Conservation (phyloP, 2,329 filamentous ascomycete genomes). For the Nemania bipapillata region DNA sequence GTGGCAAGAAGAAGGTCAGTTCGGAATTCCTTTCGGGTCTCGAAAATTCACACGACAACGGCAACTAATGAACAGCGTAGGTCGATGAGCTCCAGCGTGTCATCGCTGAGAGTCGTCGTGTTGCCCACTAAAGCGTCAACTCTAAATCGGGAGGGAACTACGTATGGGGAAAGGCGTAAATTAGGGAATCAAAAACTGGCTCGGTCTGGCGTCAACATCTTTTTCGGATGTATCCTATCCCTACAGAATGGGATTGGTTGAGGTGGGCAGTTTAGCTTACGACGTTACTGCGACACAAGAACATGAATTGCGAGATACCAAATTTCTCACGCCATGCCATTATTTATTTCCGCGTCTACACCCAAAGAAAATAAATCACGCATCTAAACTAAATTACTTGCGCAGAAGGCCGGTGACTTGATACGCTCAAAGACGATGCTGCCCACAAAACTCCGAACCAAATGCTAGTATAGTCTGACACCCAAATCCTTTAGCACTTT, state of each 20-base stretch:
- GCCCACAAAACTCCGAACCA: slow-evolving; percentile 22
- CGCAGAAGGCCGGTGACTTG: slow-evolving; percentile 10
- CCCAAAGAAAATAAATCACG: slow-evolving; percentile 20
- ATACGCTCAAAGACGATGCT: slow-evolving; percentile 9
- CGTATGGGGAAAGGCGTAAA: slow-evolving; percentile 34
- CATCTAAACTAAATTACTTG: neutral
- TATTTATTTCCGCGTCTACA: slow-evolving; percentile 25
- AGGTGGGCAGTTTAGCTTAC: slow-evolving; percentile 32
- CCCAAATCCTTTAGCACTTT: neutral
- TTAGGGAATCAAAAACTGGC: slow-evolving; percentile 38
- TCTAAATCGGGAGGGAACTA: slow-evolving; percentile 20
- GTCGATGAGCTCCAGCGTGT: slow-evolving; percentile 93
- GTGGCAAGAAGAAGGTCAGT: slow-evolving; percentile 95
- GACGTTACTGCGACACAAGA: slow-evolving; percentile 42
- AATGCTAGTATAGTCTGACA: slow-evolving; percentile 28
- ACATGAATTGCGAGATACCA: slow-evolving; percentile 42
- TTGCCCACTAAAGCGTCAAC: slow-evolving; percentile 64
- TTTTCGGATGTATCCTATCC: slow-evolving; percentile 44
- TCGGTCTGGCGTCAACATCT: slow-evolving; percentile 45
- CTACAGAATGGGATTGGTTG: slow-evolving; percentile 34
- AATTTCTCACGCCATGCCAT: slow-evolving; percentile 35
- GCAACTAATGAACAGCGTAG: slow-evolving; percentile 21
- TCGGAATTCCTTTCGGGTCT: neutral
- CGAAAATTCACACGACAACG: too few species aligned
- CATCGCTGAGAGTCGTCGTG: slow-evolving; percentile 90